phyloP scores from a whole-genome alignment of 495 filamentous ascomycete species.

The Penicillium salamii region DNA sequence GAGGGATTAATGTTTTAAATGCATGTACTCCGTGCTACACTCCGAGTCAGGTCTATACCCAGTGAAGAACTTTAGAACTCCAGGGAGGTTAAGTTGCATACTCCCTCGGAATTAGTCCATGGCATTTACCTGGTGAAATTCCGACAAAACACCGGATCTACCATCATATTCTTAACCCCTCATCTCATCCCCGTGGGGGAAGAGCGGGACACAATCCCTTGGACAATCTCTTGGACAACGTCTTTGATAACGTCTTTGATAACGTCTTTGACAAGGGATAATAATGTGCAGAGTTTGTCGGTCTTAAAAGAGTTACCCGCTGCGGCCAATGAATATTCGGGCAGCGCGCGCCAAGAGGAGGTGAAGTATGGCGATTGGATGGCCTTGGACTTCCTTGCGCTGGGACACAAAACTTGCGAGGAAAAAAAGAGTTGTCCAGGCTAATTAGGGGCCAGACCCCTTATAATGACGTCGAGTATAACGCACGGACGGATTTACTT shows the following conservation, averaged over 20 bases:
- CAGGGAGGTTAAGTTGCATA: too few species aligned
- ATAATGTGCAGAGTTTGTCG: background rate
- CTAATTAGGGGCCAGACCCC: slow-evolving; percentile 22
- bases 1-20: background rate
- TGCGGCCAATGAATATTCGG: background rate
- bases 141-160: too few species aligned
- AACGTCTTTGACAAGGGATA: background rate
- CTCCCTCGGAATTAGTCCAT: too few species aligned
- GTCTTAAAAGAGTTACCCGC: background rate
- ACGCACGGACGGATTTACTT: slow-evolving; percentile 7
- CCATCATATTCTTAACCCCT: too few species aligned
- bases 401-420: background rate
- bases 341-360: background rate
- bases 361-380: background rate
- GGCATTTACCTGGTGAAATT: background rate
- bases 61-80: too few species aligned
- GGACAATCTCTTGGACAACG: too few species aligned
- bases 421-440: background rate
- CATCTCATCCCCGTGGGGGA: too few species aligned
- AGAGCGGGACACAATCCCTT: too few species aligned
- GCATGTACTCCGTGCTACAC: too few species aligned
- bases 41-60: too few species aligned
- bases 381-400: background rate
- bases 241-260: too few species aligned
- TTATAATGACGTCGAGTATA: slow-evolving; percentile 12